These are phyloP conservation scores for Alternaria solani DNA, from an alignment of 2,329 filamentous ascomycete species.

Conservation along the genomic window DNA sequence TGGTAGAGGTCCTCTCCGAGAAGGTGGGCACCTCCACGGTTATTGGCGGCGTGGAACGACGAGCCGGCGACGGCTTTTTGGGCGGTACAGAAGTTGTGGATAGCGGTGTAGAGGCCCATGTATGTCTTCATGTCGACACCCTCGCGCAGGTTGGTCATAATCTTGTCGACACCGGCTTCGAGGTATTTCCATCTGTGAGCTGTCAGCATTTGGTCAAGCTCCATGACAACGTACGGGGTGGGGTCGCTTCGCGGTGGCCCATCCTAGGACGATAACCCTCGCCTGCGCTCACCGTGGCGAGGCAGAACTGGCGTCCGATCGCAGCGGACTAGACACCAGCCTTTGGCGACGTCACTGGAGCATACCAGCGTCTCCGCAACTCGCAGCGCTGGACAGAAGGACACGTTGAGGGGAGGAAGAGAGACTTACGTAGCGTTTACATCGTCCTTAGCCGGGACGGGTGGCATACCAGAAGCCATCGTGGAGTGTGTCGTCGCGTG, in stretches of 20 bases:
- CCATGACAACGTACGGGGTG: neutral
- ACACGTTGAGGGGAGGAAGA: neutral
- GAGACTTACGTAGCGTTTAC: slow-evolving; percentile 67
- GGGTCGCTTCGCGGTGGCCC: neutral
- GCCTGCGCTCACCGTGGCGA: neutral
- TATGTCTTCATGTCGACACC: slow-evolving; percentile 97
- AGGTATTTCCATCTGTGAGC: slow-evolving; percentile 84
- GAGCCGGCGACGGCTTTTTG: slow-evolving; percentile 83
- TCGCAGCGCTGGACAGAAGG: neutral
- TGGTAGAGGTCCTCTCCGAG: slow-evolving; percentile 96
- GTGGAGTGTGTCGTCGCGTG: slow-evolving; percentile 40
- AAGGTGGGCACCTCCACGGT: slow-evolving; percentile 88
- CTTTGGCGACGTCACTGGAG: slow-evolving; percentile 5
- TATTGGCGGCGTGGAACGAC: slow-evolving; percentile 59
- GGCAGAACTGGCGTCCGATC: neutral
- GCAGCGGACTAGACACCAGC: neutral
- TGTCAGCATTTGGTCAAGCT: slow-evolving; percentile 21
- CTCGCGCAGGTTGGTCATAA: slow-evolving; percentile 91
- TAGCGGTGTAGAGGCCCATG: slow-evolving; percentile 96
- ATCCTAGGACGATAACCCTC: neutral
- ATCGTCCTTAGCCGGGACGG: slow-evolving; percentile 64
- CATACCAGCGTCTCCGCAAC: neutral
- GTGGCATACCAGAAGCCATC: slow-evolving; percentile 50
- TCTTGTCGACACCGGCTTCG: slow-evolving; percentile 84
- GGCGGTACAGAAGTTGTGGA: slow-evolving; percentile 99